These are phyloP conservation scores for Colletotrichum plurivorum DNA, from an alignment of 2,329 filamentous ascomycete genomes.

Conservation along the genomic window DNA sequence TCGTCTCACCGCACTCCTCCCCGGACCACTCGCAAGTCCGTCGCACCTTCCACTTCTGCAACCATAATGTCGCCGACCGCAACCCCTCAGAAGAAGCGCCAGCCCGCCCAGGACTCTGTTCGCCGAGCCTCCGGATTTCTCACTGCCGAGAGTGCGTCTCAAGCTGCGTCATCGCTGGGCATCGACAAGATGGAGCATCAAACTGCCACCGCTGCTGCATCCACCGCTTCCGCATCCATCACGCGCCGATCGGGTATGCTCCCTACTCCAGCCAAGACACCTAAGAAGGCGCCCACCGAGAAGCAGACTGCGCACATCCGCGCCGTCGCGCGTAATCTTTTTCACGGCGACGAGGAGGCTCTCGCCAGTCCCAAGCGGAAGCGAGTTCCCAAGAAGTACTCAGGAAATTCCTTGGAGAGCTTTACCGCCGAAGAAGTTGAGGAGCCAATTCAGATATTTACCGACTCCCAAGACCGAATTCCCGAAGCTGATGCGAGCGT, in stretches of 20 bases:
- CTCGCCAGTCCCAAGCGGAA: slow-evolving; percentile 73
- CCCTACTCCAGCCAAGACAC: slow-evolving; percentile 85
- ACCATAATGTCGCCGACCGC: slow-evolving; percentile 46
- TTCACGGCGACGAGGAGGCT: slow-evolving; percentile 69
- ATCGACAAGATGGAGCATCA: slow-evolving; percentile 46
- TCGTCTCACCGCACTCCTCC: slow-evolving; percentile 54
- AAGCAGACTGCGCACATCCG: slow-evolving; percentile 66
- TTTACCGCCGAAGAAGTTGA: slow-evolving; percentile 71
- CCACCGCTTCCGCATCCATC: slow-evolving; percentile 43
- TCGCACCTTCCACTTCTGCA: slow-evolving; percentile 42
- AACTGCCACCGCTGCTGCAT: slow-evolving; percentile 33
- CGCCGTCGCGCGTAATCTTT: slow-evolving; percentile 72
- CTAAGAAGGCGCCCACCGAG: slow-evolving; percentile 71
- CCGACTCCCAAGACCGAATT: slow-evolving; percentile 83
- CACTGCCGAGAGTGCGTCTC: slow-evolving; percentile 58
- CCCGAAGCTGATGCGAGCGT: slow-evolving; percentile 75
- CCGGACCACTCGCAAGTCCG: slow-evolving; percentile 50
- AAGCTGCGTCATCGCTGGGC: slow-evolving; percentile 59
- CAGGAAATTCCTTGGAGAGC: slow-evolving; percentile 68
- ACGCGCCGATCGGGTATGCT: slow-evolving; percentile 69
- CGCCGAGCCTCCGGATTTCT: slow-evolving; percentile 63
- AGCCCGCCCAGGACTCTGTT: slow-evolving; percentile 61
- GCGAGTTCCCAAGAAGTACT: slow-evolving; percentile 69
- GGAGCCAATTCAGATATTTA: slow-evolving; percentile 79
- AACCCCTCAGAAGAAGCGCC: slow-evolving; percentile 61